These are phyloP conservation scores for Verticillium alfalfae DNA, from an alignment of 2,329 filamentous ascomycete species.

Conservation along the genomic window DNA sequence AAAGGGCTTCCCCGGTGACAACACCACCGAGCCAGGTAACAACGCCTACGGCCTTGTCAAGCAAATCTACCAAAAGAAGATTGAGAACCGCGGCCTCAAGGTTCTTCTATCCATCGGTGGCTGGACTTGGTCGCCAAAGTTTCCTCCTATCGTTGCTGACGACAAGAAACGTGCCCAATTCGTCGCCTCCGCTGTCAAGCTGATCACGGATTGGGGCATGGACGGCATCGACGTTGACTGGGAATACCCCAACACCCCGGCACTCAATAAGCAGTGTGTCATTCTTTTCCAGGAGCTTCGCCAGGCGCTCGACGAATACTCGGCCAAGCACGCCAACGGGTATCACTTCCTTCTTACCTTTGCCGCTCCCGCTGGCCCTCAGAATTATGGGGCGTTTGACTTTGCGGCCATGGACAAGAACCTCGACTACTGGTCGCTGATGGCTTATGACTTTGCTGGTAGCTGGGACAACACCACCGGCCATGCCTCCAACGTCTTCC, in stretches of 20 bases:
- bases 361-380: constrained; percentile 39
- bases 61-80: constrained; percentile 73
- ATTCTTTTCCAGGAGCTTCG: constrained; percentile 35
- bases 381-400: constrained; percentile 44
- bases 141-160: constrained; percentile 61
- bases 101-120: constrained; percentile 76
- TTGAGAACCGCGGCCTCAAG: constrained; percentile 72
- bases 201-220: constrained; percentile 69
- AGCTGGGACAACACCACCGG: constrained; percentile 57
- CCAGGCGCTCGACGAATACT: constrained; percentile 34
- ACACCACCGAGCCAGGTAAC: constrained; percentile 32
- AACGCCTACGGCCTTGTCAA: constrained; percentile 80
- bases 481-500: constrained; percentile 66
- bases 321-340: constrained; percentile 27
- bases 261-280: constrained; percentile 33
- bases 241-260: constrained; percentile 26
- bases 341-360: constrained; percentile 47
- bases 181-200: constrained; percentile 59
- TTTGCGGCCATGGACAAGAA: constrained; percentile 47
- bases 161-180: constrained; percentile 58
- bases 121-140: constrained; percentile 77
- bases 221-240: constrained; percentile 42
- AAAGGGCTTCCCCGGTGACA: constrained; percentile 4
- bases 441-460: constrained; percentile 68
- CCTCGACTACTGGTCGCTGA: constrained; percentile 54